Conservation (phyloP, 352 stramenopile genomes). For the Phytophthora rubi region DNA sequence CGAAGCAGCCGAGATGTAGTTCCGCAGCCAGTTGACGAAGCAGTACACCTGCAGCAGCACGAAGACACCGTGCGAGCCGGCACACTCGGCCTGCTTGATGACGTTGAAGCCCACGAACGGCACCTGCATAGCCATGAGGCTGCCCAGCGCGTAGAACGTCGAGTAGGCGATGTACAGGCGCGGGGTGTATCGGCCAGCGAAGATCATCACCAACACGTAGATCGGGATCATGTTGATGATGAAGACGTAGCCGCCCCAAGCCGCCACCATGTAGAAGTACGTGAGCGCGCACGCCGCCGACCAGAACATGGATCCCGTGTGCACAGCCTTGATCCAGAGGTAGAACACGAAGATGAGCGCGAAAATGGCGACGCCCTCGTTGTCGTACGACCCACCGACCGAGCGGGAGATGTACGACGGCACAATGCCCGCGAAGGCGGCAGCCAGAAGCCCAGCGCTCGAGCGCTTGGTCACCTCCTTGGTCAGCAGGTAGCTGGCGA, state of each 20-base stretch:
- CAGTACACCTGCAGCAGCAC: constrained; percentile 88
- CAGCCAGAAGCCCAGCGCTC: constrained; percentile 89
- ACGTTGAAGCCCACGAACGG: constrained; percentile 98
- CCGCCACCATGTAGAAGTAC: constrained; percentile 98
- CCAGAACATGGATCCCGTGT: constrained; percentile 91
- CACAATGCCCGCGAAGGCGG: constrained; percentile 96
- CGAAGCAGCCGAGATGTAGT: constrained; percentile 73
- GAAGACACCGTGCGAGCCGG: constrained; percentile 93
- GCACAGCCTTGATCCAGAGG: constrained; percentile 95
- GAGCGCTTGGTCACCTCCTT: constrained; percentile 90
- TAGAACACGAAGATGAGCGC: constrained; percentile 98
- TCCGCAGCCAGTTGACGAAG: constrained; percentile 79
- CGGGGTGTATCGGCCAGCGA: constrained; percentile 93
- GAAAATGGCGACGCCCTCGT: constrained; percentile 98
- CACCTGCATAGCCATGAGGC: constrained; percentile 96
- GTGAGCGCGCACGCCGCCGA: constrained; percentile 83
- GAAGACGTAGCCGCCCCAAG: constrained; percentile 98
- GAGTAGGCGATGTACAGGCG: constrained; percentile 97
- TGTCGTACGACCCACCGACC: constrained; percentile 98
- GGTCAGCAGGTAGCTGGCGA: constrained; percentile 91
- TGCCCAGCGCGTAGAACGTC: constrained; percentile 97
- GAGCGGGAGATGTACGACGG: constrained; percentile 97
- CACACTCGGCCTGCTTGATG: constrained; percentile 89
- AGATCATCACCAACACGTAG: constrained; percentile 94
- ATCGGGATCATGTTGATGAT: constrained; percentile 99